A percentile compares a stretch with the other conserved stretches of the same genome.
These are phyloP conservation scores for Lactarius vividus DNA, from an alignment of 768 basidiomycete genomes.

Conservation along the genomic window DNA sequence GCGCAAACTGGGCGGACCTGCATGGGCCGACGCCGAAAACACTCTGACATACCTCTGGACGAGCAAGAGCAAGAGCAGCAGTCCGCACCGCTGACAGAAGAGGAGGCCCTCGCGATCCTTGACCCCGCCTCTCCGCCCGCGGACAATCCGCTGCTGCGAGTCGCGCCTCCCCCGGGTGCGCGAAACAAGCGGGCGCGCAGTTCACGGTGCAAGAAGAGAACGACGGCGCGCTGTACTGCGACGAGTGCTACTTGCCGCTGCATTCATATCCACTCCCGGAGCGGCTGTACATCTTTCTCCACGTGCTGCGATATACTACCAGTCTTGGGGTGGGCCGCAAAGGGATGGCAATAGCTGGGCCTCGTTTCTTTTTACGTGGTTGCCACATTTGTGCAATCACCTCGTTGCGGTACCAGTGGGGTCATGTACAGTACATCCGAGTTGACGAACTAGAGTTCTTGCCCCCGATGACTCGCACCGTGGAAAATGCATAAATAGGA, in stretches of 20 bases:
- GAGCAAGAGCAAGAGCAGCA: constrained; percentile 2
- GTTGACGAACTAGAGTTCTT: too few relatives aligned
- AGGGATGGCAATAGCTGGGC: constrained; percentile 62
- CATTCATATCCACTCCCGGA: constrained; percentile 93
- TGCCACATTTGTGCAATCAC: too few relatives aligned
- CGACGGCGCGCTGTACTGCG: constrained; percentile 60
- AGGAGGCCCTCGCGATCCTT: constrained; percentile 47
- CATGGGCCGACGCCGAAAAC: constrained; percentile 5
- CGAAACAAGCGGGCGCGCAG: constrained; percentile 31
- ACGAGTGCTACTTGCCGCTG: constrained; percentile 88
- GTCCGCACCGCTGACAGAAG: constrained; percentile 42
- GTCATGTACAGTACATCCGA: too few relatives aligned
- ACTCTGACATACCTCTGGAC: background rate
- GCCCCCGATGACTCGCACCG: too few relatives aligned
- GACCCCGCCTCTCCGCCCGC: constrained; percentile 14
- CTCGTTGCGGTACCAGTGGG: too few relatives aligned
- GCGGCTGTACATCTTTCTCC: constrained; percentile 91
- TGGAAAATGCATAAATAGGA: too few relatives aligned
- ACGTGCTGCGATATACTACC: constrained; percentile 83
- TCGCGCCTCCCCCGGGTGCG: constrained; percentile 24
- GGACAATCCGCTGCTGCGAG: constrained; percentile 17
- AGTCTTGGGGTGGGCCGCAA: constrained; percentile 74
- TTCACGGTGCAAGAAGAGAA: constrained; percentile 32
- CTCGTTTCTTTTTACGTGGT: too few relatives aligned
- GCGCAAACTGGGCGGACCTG: constrained; percentile 57